Conservation (phyloP, 78 protist species). For the Tieghemostelium lacteum region DNA sequence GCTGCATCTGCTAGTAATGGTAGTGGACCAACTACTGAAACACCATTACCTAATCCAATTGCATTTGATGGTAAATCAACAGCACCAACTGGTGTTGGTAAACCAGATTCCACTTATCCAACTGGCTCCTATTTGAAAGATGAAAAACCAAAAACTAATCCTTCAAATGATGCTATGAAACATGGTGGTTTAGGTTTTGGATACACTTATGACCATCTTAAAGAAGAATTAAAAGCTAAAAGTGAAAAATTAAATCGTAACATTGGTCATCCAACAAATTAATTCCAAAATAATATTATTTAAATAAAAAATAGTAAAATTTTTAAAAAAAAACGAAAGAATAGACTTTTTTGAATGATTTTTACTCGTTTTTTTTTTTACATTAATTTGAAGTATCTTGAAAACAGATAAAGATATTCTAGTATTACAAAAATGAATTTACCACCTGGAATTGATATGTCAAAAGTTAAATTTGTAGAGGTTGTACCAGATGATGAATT, state of each 20-base stretch:
- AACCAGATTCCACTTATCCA: background rate
- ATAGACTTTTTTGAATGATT: background rate
- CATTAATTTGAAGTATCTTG: too few relatives aligned
- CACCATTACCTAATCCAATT: background rate
- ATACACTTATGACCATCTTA: conserved; percentile 58
- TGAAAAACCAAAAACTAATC: background rate
- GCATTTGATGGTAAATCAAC: background rate
- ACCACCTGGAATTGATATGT: conserved; percentile 28
- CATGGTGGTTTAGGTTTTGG: conserved; percentile 73
- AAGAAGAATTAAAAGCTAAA: conserved; percentile 49
- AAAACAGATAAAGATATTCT: too few relatives aligned
- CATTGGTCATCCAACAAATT: conserved; percentile 8
- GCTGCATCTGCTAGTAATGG: background rate
- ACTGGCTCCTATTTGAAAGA: conserved; percentile 12
- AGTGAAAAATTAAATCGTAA: conserved; percentile 24
- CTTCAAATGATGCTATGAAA: conserved; percentile 6
- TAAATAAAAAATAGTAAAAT: background rate
- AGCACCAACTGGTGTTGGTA: background rate
- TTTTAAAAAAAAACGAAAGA: background rate
- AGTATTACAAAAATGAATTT: too few relatives aligned
- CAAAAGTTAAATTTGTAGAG: conserved; percentile 54
- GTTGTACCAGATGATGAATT: conserved; percentile 44
- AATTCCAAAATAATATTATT: background rate
- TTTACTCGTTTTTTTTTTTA: conserved; percentile 4
- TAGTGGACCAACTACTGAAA: background rate